Conservation (phyloP, 2,329 filamentous ascomycete genomes). For the Macroventuria anomochaeta region DNA sequence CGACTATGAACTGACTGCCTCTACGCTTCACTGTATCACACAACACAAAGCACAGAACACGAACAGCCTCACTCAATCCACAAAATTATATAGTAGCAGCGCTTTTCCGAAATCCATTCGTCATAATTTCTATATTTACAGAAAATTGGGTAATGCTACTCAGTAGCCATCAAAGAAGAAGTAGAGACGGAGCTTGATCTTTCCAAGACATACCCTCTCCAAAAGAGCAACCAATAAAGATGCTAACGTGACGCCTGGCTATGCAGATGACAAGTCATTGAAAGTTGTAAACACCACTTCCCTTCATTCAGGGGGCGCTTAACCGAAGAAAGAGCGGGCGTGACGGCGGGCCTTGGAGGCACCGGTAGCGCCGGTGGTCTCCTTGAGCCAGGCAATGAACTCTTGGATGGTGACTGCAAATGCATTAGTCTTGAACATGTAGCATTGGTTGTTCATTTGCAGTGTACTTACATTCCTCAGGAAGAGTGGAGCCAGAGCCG, state of each 20-base stretch:
- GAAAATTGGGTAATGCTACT: slow-evolving; percentile 16
- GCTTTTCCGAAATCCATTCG: slow-evolving; percentile 18
- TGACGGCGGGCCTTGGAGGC: slow-evolving; percentile 39
- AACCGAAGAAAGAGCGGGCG: slow-evolving; percentile 49
- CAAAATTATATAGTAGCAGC: neutral
- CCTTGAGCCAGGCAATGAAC: slow-evolving; percentile 42
- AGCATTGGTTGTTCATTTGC: too few species aligned
- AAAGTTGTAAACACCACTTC: too few species aligned
- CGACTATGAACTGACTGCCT: too few species aligned
- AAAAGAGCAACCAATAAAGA: slow-evolving; percentile 16
- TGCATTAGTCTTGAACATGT: too few species aligned
- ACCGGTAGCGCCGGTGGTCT: slow-evolving; percentile 25
- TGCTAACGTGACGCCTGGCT: slow-evolving; percentile 14
- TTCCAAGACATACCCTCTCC: slow-evolving; percentile 8
- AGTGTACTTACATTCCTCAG: slow-evolving; percentile 25
- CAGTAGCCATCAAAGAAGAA: slow-evolving; percentile 15
- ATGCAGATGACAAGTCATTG: slow-evolving; percentile 16
- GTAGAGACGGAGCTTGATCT: slow-evolving; percentile 14
- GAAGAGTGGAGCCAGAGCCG: slow-evolving; percentile 28
- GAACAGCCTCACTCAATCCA: neutral
- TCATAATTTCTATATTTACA: slow-evolving; percentile 17
- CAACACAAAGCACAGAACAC: neutral
- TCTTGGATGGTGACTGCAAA: too few species aligned
- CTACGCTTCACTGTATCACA: too few species aligned
- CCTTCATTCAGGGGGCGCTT: slow-evolving; percentile 44